These are phyloP conservation scores for Abrus precatorius DNA, from an alignment of 306 rosid genomes.

Conservation along the genomic window DNA sequence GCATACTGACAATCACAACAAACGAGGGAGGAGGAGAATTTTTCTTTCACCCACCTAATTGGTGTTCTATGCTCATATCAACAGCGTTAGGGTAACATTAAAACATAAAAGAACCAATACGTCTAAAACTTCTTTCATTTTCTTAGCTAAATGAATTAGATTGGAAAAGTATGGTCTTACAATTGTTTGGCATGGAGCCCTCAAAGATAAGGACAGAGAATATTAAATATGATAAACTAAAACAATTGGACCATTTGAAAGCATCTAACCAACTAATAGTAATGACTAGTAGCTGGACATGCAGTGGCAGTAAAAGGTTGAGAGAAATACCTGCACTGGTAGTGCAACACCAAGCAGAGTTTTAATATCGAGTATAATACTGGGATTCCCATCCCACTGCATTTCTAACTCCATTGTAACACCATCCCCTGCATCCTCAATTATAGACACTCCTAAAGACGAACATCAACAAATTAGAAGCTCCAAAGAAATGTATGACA, in stretches of 20 bases:
- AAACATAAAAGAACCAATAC: constrained; percentile 18
- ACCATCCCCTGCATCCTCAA: constrained; percentile 80
- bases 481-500: constrained; percentile 34
- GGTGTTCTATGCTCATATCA: neutral
- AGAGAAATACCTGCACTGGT: constrained; percentile 84
- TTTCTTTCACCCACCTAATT: constrained; percentile 12
- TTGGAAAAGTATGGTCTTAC: constrained; percentile 8
- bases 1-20: constrained; percentile 22
- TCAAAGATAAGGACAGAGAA: constrained; percentile 5
- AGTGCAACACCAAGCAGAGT: constrained; percentile 83
- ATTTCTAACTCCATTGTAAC: constrained; percentile 92
- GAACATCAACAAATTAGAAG: constrained; percentile 47
- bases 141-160: constrained; percentile 18
- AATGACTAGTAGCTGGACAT: constrained; percentile 12
- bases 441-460: constrained; percentile 77
- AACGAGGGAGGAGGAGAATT: constrained; percentile 23
- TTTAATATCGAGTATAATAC: constrained; percentile 85
- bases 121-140: constrained; percentile 32
- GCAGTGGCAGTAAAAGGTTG: constrained; percentile 10
- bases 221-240: neutral
- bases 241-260: constrained; percentile 13
- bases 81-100: neutral
- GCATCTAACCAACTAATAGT: constrained; percentile 29
- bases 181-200: constrained; percentile 38
- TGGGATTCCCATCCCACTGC: constrained; percentile 99